Conservation (phyloP, 2,329 filamentous ascomycete species). For the Colletotrichum truncatum region DNA sequence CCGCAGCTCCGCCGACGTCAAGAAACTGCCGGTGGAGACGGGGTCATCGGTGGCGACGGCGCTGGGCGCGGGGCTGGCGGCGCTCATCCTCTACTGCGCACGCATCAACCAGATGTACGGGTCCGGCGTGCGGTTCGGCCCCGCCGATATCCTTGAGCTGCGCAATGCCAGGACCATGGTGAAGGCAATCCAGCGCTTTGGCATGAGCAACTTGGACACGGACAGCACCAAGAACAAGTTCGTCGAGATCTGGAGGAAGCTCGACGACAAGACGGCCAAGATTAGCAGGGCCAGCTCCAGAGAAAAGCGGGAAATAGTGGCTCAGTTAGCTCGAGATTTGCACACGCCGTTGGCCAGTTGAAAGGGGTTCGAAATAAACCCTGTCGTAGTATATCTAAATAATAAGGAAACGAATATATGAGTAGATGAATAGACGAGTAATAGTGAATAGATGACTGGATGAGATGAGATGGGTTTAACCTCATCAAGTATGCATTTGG, state of each 20-base stretch:
- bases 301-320: too few relatives aligned
- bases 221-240: constrained; percentile 36
- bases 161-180: neutral
- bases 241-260: constrained; percentile 39
- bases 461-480: too few relatives aligned
- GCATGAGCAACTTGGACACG: constrained; percentile 9
- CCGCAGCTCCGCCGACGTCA: neutral
- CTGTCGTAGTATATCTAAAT: too few relatives aligned
- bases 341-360: too few relatives aligned
- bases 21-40: neutral
- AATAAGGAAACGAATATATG: too few relatives aligned
- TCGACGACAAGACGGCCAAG: constrained; percentile 28
- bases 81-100: constrained; percentile 40
- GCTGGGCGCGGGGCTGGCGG: constrained; percentile 40
- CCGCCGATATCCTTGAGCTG: constrained; percentile 30
- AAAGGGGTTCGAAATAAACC: too few relatives aligned
- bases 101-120: constrained; percentile 3
- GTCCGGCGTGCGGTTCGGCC: constrained; percentile 20
- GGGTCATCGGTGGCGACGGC: constrained; percentile 42
- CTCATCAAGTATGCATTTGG: too few relatives aligned
- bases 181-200: neutral
- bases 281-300: too few relatives aligned
- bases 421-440: too few relatives aligned
- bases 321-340: too few relatives aligned
- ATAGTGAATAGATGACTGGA: too few relatives aligned